Evolutionary conservation across 2,329 filamentous ascomycete genomes (phyloP).

Genomic region (Cercospora berteroae): DNA sequence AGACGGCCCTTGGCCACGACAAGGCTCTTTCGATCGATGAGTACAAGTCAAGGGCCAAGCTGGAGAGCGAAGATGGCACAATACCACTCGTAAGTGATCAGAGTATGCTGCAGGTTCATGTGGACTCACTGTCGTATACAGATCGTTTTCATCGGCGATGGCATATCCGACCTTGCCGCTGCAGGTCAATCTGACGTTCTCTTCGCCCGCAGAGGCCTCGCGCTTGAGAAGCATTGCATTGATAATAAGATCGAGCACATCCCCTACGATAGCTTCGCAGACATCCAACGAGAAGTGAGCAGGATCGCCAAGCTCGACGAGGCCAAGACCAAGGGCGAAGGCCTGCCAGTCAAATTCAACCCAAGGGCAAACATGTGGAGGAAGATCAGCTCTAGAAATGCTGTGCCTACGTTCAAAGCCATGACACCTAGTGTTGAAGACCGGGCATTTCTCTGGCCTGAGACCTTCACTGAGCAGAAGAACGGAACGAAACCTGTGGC

Average conservation of each 20-base stretch:
- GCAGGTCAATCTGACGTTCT: slow-evolving; percentile 66
- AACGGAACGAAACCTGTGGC: not conserved
- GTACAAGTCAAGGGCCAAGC: slow-evolving; percentile 55
- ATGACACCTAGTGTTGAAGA: slow-evolving; percentile 56
- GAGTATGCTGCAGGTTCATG: no score
- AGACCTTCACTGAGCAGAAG: slow-evolving; percentile 46
- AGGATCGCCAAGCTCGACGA: slow-evolving; percentile 60
- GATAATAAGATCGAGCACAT: slow-evolving; percentile 61
- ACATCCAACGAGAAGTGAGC: slow-evolving; percentile 61
- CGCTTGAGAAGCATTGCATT: slow-evolving; percentile 64
- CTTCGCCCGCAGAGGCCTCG: slow-evolving; percentile 63
- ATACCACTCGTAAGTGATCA: slow-evolving; percentile 50
- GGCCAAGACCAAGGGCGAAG: slow-evolving; percentile 58
- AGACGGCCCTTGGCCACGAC: slow-evolving; percentile 64
- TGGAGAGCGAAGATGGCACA: slow-evolving; percentile 58
- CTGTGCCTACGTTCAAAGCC: slow-evolving; percentile 52
- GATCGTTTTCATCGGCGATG: slow-evolving; percentile 69
- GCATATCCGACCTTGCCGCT: slow-evolving; percentile 65
- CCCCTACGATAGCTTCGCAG: slow-evolving; percentile 64
- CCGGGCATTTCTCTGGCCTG: slow-evolving; percentile 63
- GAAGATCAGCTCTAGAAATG: slow-evolving; percentile 58
- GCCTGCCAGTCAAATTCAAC: slow-evolving; percentile 62
- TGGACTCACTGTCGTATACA: not conserved
- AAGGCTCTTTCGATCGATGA: slow-evolving; percentile 65
- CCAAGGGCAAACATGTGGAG: slow-evolving; percentile 68